Conservation (phyloP, 805 yeast genomes). For the Wickerhamiella occidentalis region DNA sequence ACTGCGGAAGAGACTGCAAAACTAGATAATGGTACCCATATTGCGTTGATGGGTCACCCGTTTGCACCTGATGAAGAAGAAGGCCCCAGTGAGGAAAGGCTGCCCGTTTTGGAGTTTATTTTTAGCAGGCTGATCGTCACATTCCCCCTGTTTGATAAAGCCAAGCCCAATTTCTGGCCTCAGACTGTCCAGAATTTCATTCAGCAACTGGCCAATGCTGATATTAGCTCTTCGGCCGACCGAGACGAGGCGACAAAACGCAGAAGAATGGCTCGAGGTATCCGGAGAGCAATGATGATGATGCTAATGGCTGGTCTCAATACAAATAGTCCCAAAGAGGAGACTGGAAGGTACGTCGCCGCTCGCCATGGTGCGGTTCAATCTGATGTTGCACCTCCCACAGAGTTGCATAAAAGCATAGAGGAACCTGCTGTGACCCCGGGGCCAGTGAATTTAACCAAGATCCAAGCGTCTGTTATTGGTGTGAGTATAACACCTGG, state of each 20-base stretch:
- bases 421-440: neutral
- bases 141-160: constrained; percentile 51
- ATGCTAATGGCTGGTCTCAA: constrained; percentile 66
- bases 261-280: constrained; percentile 45
- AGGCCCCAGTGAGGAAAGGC: constrained; percentile 25
- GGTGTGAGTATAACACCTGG: constrained; percentile 38
- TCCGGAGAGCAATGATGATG: constrained; percentile 51
- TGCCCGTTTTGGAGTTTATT: constrained; percentile 61
- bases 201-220: constrained; percentile 62
- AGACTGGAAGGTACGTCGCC: neutral
- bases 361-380: neutral
- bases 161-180: constrained; percentile 63
- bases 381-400: neutral
- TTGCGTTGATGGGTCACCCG: constrained; percentile 67
- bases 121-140: constrained; percentile 49
- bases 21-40: constrained; percentile 48
- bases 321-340: constrained; percentile 26
- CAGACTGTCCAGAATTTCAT: constrained; percentile 66
- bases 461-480: constrained; percentile 41
- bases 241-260: constrained; percentile 66
- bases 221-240: constrained; percentile 61
- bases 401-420: neutral
- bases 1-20: constrained; percentile 49
- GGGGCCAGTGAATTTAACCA: neutral
- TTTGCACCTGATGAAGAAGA: constrained; percentile 32